These are phyloP conservation scores for Fraxinus xanthoxyloides DNA, from an alignment of 305 asterid species.

Conservation along the genomic window DNA sequence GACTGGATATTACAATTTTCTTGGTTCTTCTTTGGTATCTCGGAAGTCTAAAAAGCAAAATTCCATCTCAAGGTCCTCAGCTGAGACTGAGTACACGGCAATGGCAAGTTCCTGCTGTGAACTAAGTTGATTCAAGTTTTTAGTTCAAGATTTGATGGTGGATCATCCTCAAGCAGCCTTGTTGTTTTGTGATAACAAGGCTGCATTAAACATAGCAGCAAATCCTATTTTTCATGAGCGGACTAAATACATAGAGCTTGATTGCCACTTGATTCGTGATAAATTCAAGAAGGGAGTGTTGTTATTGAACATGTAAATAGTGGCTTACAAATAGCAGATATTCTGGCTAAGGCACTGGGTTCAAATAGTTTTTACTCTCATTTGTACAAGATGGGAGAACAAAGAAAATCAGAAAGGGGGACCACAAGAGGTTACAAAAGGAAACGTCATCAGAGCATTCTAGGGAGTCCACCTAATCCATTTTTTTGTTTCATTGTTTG, in stretches of 20 bases:
- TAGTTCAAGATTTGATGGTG: background rate
- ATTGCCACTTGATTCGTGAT: background rate
- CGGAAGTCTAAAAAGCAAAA: too few relatives aligned
- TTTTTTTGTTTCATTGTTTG: background rate
- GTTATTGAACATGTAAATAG: background rate
- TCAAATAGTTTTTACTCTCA: background rate
- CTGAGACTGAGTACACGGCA: background rate
- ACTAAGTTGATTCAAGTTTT: background rate
- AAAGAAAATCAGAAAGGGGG: background rate
- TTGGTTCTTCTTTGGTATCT: background rate
- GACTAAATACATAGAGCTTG: background rate
- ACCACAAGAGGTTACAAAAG: background rate
- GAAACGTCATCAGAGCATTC: background rate
- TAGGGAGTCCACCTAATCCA: background rate
- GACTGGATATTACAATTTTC: background rate
- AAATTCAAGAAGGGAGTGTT: background rate
- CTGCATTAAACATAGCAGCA: background rate
- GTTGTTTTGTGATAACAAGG: background rate
- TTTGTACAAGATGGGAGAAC: background rate
- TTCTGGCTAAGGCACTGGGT: background rate
- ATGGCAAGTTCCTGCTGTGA: background rate
- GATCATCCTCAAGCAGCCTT: background rate
- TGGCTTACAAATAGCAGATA: background rate
- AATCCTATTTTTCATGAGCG: background rate
- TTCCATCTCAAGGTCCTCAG: background rate